A percentile compares a stretch with the other conserved stretches of the same genome.
Conservation (phyloP, 331 rosid species). For the Cydonia oblonga region DNA sequence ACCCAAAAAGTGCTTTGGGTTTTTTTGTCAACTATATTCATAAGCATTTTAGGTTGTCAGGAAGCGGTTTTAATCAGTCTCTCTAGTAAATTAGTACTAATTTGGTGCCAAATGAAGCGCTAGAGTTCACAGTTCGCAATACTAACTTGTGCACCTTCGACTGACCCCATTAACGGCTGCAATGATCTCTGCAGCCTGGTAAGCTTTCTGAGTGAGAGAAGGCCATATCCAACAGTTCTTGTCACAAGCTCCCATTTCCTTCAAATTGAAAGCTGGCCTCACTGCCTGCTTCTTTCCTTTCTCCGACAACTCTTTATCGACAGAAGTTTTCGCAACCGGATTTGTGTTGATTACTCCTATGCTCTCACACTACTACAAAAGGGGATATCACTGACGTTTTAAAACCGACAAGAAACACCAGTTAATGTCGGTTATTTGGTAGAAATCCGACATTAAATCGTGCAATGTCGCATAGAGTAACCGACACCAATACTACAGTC, state of each 20-base stretch:
- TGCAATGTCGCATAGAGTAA: too few species aligned
- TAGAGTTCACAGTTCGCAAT: neutral
- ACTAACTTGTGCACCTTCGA: conserved; percentile 39
- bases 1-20: too few species aligned
- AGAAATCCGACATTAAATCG: too few species aligned
- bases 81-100: too few species aligned
- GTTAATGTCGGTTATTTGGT: too few species aligned
- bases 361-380: conserved; percentile 73
- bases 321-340: conserved; percentile 77
- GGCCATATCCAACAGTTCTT: conserved; percentile 93
- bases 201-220: conserved; percentile 94
- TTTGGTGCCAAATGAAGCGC: neutral
- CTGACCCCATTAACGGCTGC: conserved; percentile 61
- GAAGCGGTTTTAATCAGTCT: too few species aligned
- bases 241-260: conserved; percentile 75
- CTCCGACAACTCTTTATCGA: conserved; percentile 74
- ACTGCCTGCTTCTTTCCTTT: conserved; percentile 67
- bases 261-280: conserved; percentile 62
- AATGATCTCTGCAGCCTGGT: conserved; percentile 86
- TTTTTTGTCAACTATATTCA: too few species aligned
- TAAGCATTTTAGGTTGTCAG: too few species aligned
- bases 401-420: too few species aligned
- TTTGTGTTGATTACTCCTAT: conserved; percentile 75
- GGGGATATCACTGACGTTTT: too few species aligned
- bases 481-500: too few species aligned